Base-by-base conservation (phyloP, 2,329 filamentous ascomycete genomes). In the Pyrenophora seminiperda region DNA sequence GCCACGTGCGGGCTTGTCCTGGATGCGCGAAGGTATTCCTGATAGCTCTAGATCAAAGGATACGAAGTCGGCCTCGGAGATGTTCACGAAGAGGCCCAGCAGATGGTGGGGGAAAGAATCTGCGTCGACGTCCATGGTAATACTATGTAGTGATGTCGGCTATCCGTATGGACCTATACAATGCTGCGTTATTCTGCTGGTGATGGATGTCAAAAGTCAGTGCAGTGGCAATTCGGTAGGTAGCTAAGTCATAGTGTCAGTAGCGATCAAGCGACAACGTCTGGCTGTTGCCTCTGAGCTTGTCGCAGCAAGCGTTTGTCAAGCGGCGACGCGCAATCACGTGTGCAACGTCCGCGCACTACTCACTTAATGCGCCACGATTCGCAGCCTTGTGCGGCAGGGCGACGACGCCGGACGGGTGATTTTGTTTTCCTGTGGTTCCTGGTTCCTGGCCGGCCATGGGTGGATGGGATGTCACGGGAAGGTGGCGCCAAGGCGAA, bases 41-140 rank as follows among this genome's bases (percentile, higher is more conserved):
- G 85, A 87, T 37, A 88, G 80, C 68, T 89, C 86, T 10, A 88
- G 75, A 63, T 89, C 86, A 50, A 89, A 76, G 3, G 84, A 76
- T 10, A 89, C 81, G 59, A 87, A 88, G 52, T 79, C 77, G 27
- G 83, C 80, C 47, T 80, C 75, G 19, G 82, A 78, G 47, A 89
- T 79, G 48, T 82, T 76, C 51, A 79, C 75, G 15, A 88, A 70
- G 29, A 88, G 79, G 31, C 76, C 76, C 3, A 85, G 76, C 5
- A 87, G 72, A 20, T 79, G 72, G 22, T 74, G 68, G 20, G 74
- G 71, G 63, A 83, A 85, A 39, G 78, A 75, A 50, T 66, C 61
- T 17, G 72, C 72, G 56, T 80, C 77, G 58, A 87, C 72, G 45
- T 87, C 83, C 84, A 87, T 87, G 41, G 40, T 49, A 54, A 13